Evolutionary conservation across 768 basidiomycete genomes (phyloP), one percentile per base, ranked within the genome.

Genomic region (Cystobasidium tubakii): DNA sequence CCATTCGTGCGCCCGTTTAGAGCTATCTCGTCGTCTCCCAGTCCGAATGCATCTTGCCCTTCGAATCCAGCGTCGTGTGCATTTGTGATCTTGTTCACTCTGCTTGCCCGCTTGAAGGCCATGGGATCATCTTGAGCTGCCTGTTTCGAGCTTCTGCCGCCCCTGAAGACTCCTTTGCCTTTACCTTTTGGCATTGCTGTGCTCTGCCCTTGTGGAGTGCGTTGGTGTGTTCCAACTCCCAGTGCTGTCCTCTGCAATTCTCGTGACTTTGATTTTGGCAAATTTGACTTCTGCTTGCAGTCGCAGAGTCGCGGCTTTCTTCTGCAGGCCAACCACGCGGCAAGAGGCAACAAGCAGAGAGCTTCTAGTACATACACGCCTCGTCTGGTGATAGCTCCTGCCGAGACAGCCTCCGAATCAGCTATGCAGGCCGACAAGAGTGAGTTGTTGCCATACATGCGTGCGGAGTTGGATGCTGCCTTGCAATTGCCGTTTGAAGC

Each of bases 371-470:
- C n/a, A n/a, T n/a, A n/a, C n/a, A n/a, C n/a, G n/a, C n/a, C n/a
- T n/a, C n/a, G n/a, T n/a, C n/a, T n/a, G n/a, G n/a, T n/a, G n/a
- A n/a, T n/a, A n/a, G n/a, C n/a, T n/a, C n/a, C 9, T 29, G 23
- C 57, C 21, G 27, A 15, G 13, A 6, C 15, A 29, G 57, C 6
- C 33, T 21, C 57, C 21, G 27, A 60, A 31, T 12, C 53, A 71
- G 33, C 27, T 25, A 71, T 71, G 69, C 69, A 73, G 57, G 71
- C 71, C 7, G 62, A 62, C n/a, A 64, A 73, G 42, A 57, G 71
- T 73, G 60, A 73, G 62, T 73, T 3, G 36, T 27, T 31, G 21
- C 10, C 33, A 27, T 27, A 4, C 4, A 25, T 10, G 9, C 13
- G 21, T 39, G 33, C n/a, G n/a, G n/a, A n/a, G n/a, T n/a, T n/a